These are phyloP conservation scores for Apiospora rasikravindrae DNA, from an alignment of 2,329 filamentous ascomycete species.

Conservation along the genomic window DNA sequence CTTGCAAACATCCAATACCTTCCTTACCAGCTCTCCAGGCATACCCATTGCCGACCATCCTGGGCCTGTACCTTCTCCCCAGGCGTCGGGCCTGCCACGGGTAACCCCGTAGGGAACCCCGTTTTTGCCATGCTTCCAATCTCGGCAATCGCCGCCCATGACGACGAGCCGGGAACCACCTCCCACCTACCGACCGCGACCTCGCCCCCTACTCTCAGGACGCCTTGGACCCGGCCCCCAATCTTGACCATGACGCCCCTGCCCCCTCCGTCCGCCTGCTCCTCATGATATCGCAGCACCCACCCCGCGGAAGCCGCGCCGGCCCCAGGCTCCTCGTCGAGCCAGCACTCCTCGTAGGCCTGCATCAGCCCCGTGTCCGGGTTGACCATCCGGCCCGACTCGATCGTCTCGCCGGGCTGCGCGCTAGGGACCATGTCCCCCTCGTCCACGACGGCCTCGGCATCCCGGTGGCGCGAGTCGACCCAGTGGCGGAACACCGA, in stretches of 20 bases:
- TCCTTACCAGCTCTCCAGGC: constrained; percentile 19
- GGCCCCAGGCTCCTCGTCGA: constrained; percentile 11
- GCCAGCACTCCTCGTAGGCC: constrained; percentile 25
- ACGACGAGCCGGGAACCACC: neutral
- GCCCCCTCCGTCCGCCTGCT: neutral
- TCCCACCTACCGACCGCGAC: constrained; percentile 15
- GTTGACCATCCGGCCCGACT: constrained; percentile 66
- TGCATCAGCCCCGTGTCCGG: constrained; percentile 51
- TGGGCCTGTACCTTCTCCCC: constrained; percentile 5
- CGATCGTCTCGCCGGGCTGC: constrained; percentile 45
- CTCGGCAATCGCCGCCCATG: constrained; percentile 15
- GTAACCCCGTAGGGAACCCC: constrained; percentile 10
- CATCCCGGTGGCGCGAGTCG: constrained; percentile 54
- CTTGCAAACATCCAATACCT: neutral
- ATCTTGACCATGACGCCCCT: constrained; percentile 19
- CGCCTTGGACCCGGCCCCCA: constrained; percentile 17
- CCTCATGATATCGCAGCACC: constrained; percentile 18
- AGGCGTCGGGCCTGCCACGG: neutral
- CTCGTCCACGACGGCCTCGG: constrained; percentile 50
- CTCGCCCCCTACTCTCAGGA: constrained; percentile 10
- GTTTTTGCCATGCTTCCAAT: constrained; percentile 6
- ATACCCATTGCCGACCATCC: constrained; percentile 19
- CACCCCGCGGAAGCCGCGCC: constrained; percentile 10
- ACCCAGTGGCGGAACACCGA: constrained; percentile 64
- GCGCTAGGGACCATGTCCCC: constrained; percentile 57